Evolutionary conservation across 2,329 filamentous ascomycete genomes (phyloP).

Genomic region (Phoma sp.): DNA sequence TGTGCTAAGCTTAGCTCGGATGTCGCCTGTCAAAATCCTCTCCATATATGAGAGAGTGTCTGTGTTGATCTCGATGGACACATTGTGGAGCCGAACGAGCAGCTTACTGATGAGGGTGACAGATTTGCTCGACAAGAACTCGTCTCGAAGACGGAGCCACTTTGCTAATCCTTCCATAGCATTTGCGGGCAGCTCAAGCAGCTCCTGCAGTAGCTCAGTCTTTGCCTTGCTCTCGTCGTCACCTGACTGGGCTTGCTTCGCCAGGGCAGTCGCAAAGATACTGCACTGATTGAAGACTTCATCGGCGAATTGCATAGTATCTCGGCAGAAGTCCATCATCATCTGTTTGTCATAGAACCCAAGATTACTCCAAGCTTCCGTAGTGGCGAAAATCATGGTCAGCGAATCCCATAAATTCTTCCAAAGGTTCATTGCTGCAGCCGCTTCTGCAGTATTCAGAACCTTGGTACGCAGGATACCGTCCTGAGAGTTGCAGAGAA

Average conservation of each 20-base stretch:
- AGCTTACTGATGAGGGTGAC: constrained; percentile 86
- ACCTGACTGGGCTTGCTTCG: constrained; percentile 41
- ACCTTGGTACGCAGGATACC: constrained; percentile 66
- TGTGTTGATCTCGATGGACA: constrained; percentile 73
- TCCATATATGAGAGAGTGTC: constrained; percentile 68
- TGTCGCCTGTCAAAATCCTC: constrained; percentile 68
- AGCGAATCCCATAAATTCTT: constrained; percentile 81
- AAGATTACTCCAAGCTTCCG: constrained; percentile 79
- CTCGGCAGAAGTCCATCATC: constrained; percentile 93
- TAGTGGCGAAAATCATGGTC: constrained; percentile 80
- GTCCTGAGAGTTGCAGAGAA: constrained; percentile 69
- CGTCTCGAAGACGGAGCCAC: constrained; percentile 90
- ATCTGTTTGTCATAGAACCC: constrained; percentile 72
- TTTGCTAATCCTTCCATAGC: constrained; percentile 76
- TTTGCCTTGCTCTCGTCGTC: constrained; percentile 48
- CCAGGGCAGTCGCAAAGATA: constrained; percentile 77
- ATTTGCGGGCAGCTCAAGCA: constrained; percentile 70
- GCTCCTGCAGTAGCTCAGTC: constrained; percentile 54
- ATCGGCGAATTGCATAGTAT: constrained; percentile 93
- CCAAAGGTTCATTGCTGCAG: constrained; percentile 81
- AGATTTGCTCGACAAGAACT: constrained; percentile 81
- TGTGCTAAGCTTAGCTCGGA: constrained; percentile 79
- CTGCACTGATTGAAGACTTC: constrained; percentile 84
- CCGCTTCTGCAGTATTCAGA: constrained; percentile 67
- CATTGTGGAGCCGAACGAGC: constrained; percentile 79